Evolutionary conservation across 371 early-diverging fungal genomes (phyloP), one percentile per base, ranked within the genome.

Genomic region (Rhizopus arrhizus): DNA sequence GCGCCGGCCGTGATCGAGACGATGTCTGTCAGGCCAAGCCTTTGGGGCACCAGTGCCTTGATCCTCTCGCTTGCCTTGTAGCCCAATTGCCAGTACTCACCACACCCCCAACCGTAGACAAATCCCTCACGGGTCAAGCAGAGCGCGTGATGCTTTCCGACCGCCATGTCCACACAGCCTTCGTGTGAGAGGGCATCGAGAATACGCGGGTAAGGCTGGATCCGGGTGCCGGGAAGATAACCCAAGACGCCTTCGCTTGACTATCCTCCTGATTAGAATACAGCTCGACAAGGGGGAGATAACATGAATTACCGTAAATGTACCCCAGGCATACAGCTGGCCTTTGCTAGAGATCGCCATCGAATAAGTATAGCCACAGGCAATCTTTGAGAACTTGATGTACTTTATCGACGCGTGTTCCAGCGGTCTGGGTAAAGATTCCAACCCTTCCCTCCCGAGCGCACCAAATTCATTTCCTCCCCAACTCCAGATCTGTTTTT

Each of bases 401-500:
- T 70, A 76, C 36, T 91, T 90, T 41, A 92, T 74, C 0, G 55
- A 48, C 16, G 48, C 71, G 5, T 88, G 91, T 36, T 84, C 80
- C 4, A 84, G 73, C 6, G 48, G 61, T 8, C 59, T 81, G 10
- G 91, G 88, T 32, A 64, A 69, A 43, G 74, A 83, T 61, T 95
- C 96, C 38, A 89, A 87, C 9, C 91, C 93, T 0, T 58, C 65
- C 22, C 95, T 85, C 61, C 99, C 99, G 15, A 99, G 81, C 7
- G 97, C 96, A 58, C 85, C 77, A 70, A 97, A 95, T 73, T 99
- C 99, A 74, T 98, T 97, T 80, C 95, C 93, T 1, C 99, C 99
- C 98, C 98, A 99, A 29, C 95, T 88, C 78, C 80, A 89, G 11
- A 92, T 70, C 82, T 85, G 33, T 43, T 2, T 5, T 5, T 38